phyloP scores from a whole-genome alignment of 768 basidiomycete species.

The Lactarius tabidus region DNA sequence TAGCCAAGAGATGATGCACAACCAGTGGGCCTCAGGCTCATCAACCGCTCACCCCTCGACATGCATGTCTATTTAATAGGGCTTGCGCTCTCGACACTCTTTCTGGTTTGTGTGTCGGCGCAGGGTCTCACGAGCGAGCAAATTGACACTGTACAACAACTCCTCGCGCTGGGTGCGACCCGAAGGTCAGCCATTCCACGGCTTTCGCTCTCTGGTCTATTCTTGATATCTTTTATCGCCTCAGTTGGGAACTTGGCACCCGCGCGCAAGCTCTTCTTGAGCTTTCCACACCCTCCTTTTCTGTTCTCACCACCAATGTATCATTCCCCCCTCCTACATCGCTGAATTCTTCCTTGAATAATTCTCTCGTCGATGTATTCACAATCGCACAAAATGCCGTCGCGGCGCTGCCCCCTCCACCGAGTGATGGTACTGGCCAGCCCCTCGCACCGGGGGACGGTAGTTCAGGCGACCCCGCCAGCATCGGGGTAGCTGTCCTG shows the following conservation, averaged over 20 bases:
- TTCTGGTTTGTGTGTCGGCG: constrained; percentile 18
- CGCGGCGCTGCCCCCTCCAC: constrained; percentile 41
- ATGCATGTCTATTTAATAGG: neutral
- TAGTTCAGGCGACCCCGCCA: constrained; percentile 75
- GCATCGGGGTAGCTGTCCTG: constrained; percentile 68
- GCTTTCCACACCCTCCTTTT: constrained; percentile 41
- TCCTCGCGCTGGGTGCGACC: constrained; percentile 40
- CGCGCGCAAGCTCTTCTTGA: constrained; percentile 50
- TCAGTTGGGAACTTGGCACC: constrained; percentile 54
- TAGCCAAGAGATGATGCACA: neutral
- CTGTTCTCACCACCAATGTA: constrained; percentile 38
- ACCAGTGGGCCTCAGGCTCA: neutral
- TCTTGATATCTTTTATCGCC: neutral
- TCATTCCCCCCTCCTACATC: constrained; percentile 31
- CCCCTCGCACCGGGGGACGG: constrained; percentile 54
- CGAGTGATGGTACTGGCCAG: constrained; percentile 43
- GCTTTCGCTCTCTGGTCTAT: neutral
- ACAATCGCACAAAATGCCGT: constrained; percentile 50
- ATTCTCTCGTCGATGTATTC: constrained; percentile 51
- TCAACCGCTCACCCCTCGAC: neutral
- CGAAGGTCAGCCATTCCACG: constrained; percentile 36
- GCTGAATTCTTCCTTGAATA: constrained; percentile 25
- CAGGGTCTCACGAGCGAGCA: constrained; percentile 38
- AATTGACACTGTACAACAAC: constrained; percentile 35
- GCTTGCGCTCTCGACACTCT: neutral